These are phyloP conservation scores for Pestalotiopsis sp. DNA, from an alignment of 2,329 filamentous ascomycete genomes.

Conservation along the genomic window DNA sequence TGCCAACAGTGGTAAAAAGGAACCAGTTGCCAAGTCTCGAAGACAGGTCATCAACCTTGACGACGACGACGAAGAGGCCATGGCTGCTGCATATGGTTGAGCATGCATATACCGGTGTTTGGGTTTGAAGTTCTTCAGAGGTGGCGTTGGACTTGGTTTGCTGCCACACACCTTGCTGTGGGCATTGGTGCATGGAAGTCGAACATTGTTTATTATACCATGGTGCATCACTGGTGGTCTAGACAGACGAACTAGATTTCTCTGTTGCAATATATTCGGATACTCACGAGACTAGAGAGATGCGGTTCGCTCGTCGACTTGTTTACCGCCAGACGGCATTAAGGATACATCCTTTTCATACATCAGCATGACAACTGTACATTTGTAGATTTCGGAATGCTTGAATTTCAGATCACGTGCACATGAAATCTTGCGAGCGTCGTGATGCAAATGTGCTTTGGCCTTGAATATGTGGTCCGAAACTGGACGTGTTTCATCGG, in stretches of 20 bases:
- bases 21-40: constrained; percentile 16
- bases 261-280: background rate
- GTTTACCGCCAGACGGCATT: background rate
- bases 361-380: background rate
- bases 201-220: background rate
- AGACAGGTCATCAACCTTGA: constrained; percentile 35
- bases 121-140: constrained; percentile 3
- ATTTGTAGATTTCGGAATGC: too few species aligned
- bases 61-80: constrained; percentile 43
- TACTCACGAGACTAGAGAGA: background rate
- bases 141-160: background rate
- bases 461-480: background rate
- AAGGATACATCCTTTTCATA: background rate
- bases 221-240: background rate
- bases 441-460: background rate
- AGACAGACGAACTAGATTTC: background rate
- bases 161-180: background rate
- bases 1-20: constrained; percentile 31
- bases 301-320: background rate
- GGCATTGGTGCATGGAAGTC: background rate
- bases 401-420: background rate
- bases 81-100: constrained; percentile 36
- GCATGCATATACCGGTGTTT: constrained; percentile 12
- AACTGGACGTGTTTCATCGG: background rate
- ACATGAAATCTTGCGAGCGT: background rate